Base-by-base conservation (phyloP, 768 basidiomycete genomes). In the Nidula microcarpa region DNA sequence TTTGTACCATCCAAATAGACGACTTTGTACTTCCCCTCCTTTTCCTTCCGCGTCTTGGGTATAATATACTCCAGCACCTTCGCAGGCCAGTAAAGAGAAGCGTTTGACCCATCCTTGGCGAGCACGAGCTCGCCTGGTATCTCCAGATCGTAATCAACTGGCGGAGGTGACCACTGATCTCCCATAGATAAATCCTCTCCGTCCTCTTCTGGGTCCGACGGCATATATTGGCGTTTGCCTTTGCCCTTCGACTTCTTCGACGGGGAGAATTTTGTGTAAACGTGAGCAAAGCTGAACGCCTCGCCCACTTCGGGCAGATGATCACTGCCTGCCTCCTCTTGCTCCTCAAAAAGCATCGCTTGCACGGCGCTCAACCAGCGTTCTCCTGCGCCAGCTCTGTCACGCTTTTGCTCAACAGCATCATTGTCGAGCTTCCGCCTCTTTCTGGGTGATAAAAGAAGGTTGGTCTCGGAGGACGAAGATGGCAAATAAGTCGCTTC, bases 81-180 rank as follows among this genome's bases (percentile, higher is more conserved):
- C 1, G 85, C 89, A 2, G 89, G 87, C 89, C 89, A 92, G 59
- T 84, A 85, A 13, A 64, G 58, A 4, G 60, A 56, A 5, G 63
- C 63, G n/a, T 58, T 60, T 17, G 58, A 62, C 51, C 66, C 66
- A 2, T 76, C 78, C 18, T 71, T 63, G 5, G 85, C 84, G 10
- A 90, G 71, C 2, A 90, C 69, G 0, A 84, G 65, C 63, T 91
- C 89, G 2, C 87, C 89, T 2, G 87, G 87, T 36, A 89, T 80
- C 13, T 76, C 66, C 18, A 87, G 71, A 0, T 71, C 64, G 3
- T 68, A 67, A 56, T 88, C 84, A 2, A 73, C 66, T 13, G 68
- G 3, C 4, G 77, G 77, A 8, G 76, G 74, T 1, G 69, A 68
- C 73, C 69, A 16, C 39, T 41, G 39, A 41, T 41, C 39, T 16